Percentiles rank a stretch among this genome's conserved stretches.
Conservation (phyloP, 2,329 filamentous ascomycete species). For the Ascochyta clinopodiicola region DNA sequence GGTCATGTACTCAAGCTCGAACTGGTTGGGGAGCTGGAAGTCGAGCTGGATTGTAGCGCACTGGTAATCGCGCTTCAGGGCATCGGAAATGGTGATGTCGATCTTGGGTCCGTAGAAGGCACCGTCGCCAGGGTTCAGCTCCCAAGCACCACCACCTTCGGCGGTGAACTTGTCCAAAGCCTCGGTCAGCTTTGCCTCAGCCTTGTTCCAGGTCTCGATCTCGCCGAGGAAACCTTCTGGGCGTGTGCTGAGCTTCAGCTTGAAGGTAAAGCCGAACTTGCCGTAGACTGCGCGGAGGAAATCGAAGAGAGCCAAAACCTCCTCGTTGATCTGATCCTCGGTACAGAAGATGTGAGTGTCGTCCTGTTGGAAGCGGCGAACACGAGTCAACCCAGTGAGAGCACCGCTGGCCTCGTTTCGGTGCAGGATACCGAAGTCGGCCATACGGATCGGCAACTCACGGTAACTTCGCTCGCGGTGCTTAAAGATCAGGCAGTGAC, state of each 20-base stretch:
- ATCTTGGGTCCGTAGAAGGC: conserved; percentile 99
- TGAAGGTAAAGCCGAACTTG: conserved; percentile 87
- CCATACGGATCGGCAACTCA: conserved; percentile 88
- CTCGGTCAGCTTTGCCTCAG: conserved; percentile 79
- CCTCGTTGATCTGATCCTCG: conserved; percentile 75
- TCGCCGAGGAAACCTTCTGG: conserved; percentile 89
- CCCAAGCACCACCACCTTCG: conserved; percentile 73
- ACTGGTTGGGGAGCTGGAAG: conserved; percentile 84
- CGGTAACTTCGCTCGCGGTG: conserved; percentile 85
- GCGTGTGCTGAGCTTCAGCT: conserved; percentile 90
- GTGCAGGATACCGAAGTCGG: conserved; percentile 95
- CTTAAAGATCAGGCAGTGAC: conserved; percentile 87
- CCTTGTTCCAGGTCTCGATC: conserved; percentile 84
- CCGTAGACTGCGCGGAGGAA: conserved; percentile 83
- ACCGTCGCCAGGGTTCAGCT: conserved; percentile 91
- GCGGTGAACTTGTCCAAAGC: conserved; percentile 77
- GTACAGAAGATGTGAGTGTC: conserved; percentile 96
- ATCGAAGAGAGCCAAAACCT: conserved; percentile 85
- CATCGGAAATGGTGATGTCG: conserved; percentile 92
- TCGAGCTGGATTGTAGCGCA: conserved; percentile 95
- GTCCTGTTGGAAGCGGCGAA: conserved; percentile 93
- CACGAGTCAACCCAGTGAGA: conserved; percentile 86
- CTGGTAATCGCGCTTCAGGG: conserved; percentile 82
- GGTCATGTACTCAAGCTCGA: conserved; percentile 85
- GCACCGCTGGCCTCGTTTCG: conserved; percentile 95